phyloP scores from a whole-genome alignment of 148 eudicot species.

The Euryodendron excelsum region DNA sequence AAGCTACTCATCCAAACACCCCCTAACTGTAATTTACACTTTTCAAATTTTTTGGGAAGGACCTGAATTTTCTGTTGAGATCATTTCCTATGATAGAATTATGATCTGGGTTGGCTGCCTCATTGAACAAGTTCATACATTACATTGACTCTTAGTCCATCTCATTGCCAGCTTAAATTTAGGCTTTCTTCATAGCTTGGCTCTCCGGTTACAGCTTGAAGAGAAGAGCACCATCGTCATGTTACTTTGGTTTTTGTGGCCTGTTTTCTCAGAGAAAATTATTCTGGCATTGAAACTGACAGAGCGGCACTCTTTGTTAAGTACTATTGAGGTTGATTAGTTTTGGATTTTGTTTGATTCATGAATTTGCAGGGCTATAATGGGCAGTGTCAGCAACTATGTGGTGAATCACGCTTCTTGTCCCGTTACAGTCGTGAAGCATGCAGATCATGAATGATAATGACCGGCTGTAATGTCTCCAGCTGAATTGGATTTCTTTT shows the following conservation, averaged over 20 bases:
- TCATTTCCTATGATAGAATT: neutral
- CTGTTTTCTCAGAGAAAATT: neutral
- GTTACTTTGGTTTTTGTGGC: neutral
- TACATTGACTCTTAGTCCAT: neutral
- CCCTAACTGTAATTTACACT: neutral
- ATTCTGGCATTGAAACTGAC: slow-evolving; percentile 1
- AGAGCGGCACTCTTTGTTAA: neutral
- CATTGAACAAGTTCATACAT: neutral
- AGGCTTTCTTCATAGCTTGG: neutral
- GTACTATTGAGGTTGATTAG: neutral
- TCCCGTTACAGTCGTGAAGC: slow-evolving; percentile 91
- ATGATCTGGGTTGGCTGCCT: neutral
- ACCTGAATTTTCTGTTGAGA: neutral
- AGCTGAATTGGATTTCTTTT: neutral
- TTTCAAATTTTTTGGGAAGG: neutral
- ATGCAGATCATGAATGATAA: slow-evolving; percentile 12
- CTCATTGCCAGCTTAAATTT: neutral
- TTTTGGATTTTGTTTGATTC: slow-evolving; percentile 2
- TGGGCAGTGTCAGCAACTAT: slow-evolving; percentile 95
- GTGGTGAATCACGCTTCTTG: slow-evolving; percentile 71
- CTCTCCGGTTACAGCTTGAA: too few relatives aligned
- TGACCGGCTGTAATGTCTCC: neutral
- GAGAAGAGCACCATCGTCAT: neutral
- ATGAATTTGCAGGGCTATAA: slow-evolving; percentile 58
- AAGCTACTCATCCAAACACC: neutral